Evolutionary conservation across 1,284 basidiomycete species (phyloP), one percentile per base, ranked within the genome.

Genomic region (Phlebopus sp.): DNA sequence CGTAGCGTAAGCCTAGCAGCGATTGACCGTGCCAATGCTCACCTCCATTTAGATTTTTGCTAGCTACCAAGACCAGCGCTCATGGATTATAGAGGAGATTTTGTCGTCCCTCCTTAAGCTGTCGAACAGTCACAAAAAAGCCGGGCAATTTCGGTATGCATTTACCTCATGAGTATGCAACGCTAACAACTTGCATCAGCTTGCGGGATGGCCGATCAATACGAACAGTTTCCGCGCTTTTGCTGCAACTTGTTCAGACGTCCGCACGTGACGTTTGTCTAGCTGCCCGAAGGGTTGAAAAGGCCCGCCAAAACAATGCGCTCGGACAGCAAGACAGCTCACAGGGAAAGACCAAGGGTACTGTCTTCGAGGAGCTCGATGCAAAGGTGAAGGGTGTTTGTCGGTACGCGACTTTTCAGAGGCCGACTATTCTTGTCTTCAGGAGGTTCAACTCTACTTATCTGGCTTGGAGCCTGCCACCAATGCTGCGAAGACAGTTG

Each of bases 51-150:
- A 92, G 86, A 85, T 96, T 25, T 98, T 97, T 61, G 90, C 92
- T 6, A 87, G 85, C 53, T 85, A 97, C 56, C 84, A 90, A 50
- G 84, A 87, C 32, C 96, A 99, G 67, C 76, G 96, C 1, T 82
- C 85, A 1, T 97, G 94, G 93, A 96, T 98, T 54, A 87, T 99
- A 17, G 94, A 97, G 64, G 96, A 98, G 67, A 93, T 98, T 27
- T 67, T 99, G 15, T 81, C 84, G 3, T 93, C 91, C 0, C 71
- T 98, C 41, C 92, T 92, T 56, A 93, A 90, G 65, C 75, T 97
- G 7, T 91, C 91, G 0, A 93, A 97, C 56, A 81, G 85, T 38
- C 94, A 92, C 60, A 86, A 90, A 60, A 87, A 88, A 54, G 86
- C 90, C 34, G 87, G 90, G 0, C 88, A 91, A 54, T 94, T 92